Conservation (phyloP, 768 basidiomycete genomes). For the Lactifluus pinguis region DNA sequence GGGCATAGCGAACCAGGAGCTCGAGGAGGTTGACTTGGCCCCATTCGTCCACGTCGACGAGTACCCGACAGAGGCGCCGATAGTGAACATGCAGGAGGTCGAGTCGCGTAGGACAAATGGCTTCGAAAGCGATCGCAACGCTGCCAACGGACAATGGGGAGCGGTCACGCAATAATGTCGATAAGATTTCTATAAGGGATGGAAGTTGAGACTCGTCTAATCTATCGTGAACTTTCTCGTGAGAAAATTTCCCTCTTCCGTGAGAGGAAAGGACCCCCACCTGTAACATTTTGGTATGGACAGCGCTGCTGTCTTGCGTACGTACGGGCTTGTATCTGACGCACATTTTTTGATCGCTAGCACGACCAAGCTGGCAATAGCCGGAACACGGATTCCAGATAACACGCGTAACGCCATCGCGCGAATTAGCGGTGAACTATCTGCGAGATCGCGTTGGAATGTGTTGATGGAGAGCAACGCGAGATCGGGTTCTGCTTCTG, state of each 20-base stretch:
- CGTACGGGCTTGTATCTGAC: slow-evolving; percentile 87
- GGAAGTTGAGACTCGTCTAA: slow-evolving; percentile 66
- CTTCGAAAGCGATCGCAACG: slow-evolving; percentile 76
- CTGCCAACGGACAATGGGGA: slow-evolving; percentile 85
- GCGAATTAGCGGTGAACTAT: slow-evolving; percentile 86
- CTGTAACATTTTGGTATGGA: slow-evolving; percentile 82
- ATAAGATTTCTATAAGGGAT: slow-evolving; percentile 59
- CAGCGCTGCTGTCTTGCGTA: slow-evolving; percentile 85
- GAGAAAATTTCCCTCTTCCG: not conserved
- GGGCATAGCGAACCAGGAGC: slow-evolving; percentile 71
- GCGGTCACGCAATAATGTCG: slow-evolving; percentile 55
- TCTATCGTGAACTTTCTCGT: slow-evolving; percentile 31
- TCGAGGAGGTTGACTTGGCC: slow-evolving; percentile 78
- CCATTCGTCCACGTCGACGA: slow-evolving; percentile 95
- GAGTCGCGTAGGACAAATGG: slow-evolving; percentile 77
- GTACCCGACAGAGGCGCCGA: slow-evolving; percentile 68
- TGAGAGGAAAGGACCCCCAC: slow-evolving; percentile 32
- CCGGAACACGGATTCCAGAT: slow-evolving; percentile 82
- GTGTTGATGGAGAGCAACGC: slow-evolving; percentile 96
- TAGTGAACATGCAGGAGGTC: slow-evolving; percentile 88
- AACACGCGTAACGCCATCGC: slow-evolving; percentile 94
- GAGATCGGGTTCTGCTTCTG: slow-evolving; percentile 88
- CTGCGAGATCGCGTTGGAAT: slow-evolving; percentile 92
- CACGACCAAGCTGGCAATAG: slow-evolving; percentile 78
- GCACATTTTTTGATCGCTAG: slow-evolving; percentile 90